Base-by-base conservation (phyloP, 768 basidiomycete genomes). In the Calocera cornea region DNA sequence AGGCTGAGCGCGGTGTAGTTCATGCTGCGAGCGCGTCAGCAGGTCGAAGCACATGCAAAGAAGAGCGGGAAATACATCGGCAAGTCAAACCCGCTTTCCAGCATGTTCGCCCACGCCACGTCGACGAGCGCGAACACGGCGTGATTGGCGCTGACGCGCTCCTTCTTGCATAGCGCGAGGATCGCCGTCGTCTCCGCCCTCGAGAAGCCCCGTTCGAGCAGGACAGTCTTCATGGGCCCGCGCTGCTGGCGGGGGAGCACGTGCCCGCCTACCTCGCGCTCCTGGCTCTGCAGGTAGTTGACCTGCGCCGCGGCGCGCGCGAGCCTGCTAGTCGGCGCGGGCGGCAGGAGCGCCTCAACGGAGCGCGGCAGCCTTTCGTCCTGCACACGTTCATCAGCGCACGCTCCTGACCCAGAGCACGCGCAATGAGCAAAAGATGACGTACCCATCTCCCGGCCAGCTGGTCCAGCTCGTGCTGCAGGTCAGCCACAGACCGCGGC, bases 1-100 rank as follows among this genome's bases (percentile, higher is more conserved):
- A 73, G 65, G 41, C 67, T 72, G 40, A 73, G 70, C 2, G 71
- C 72, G n/a, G 72, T 69, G 50, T 73, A 73, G 68, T 40, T 34
- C 66, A 67, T 66, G 63, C 64, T 19, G 71, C 40, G 14, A 66
- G 41, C 33, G 64, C 17, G 65, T 41, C 29, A 67, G 65, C 22
- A 47, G 24, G 34, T 50, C 65, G 10, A 27, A 40, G 1, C 1
- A 34, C 2, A 63, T 41, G 34, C 64, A 60, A 31, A 31, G 27
- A 31, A 60, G 54, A 60, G 14, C 10, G 22, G 31, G 27, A 16
- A 16, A 60, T 60, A 60, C 54, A 60, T 60, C 24, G 54, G 54
- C 54, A 60, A 33, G 14, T 60, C 54, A 19, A 60, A 60, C 54
- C 54, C 54, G 24, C 8, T 60, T 16, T 60, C 14, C 14, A 60